phyloP scores from a whole-genome alignment of 768 basidiomycete species.

The Boletellus sp. region DNA sequence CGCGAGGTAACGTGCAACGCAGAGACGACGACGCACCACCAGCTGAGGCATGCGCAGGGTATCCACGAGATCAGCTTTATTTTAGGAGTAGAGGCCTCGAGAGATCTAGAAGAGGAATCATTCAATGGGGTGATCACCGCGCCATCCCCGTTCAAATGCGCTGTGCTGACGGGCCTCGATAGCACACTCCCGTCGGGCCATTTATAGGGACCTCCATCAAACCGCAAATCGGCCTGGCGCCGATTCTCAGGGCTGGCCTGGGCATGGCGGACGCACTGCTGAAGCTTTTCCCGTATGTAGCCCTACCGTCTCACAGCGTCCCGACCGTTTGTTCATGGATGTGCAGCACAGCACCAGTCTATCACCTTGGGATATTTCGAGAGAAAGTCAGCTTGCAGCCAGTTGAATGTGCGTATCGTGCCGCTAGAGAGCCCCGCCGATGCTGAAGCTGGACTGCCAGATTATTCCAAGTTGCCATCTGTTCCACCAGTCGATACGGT shows the following conservation, averaged over 20 bases:
- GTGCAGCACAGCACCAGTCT: slow-evolving; percentile 71
- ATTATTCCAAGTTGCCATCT: slow-evolving; percentile 87
- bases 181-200: slow-evolving; percentile 76
- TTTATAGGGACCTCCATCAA: slow-evolving; percentile 78
- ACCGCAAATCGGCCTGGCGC: slow-evolving; percentile 78
- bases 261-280: slow-evolving; percentile 91
- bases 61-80: slow-evolving; percentile 73
- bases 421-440: not conserved
- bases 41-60: slow-evolving; percentile 43
- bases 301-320: not conserved
- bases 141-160: not conserved
- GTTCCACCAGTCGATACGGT: slow-evolving; percentile 73
- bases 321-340: not conserved
- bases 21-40: not conserved
- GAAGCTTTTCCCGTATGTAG: slow-evolving; percentile 75
- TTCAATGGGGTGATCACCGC: slow-evolving; percentile 56
- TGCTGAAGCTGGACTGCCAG: slow-evolving; percentile 36
- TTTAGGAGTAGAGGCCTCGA: slow-evolving; percentile 80
- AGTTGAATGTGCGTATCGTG: slow-evolving; percentile 68
- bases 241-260: slow-evolving; percentile 89
- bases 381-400: slow-evolving; percentile 87
- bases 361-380: slow-evolving; percentile 86
- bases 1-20: slow-evolving; percentile 54
- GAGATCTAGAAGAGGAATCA: slow-evolving; percentile 56
- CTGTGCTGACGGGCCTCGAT: not conserved